Conservation (phyloP, 345 rosid genomes). For the Erucastrum elatum region DNA sequence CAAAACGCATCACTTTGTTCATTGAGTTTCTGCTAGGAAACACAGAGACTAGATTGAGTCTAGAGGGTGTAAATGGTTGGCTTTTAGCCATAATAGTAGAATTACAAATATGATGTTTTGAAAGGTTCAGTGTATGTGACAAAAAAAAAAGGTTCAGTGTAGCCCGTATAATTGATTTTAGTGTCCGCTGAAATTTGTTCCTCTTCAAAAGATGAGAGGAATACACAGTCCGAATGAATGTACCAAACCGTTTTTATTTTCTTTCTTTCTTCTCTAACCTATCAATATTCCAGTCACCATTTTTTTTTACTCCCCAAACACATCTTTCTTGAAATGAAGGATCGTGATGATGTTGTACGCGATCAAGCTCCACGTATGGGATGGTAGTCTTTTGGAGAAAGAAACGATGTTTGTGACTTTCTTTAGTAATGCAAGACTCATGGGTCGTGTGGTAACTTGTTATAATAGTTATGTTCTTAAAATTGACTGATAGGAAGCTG, state of each 20-base stretch:
- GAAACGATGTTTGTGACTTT: not conserved
- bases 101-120: not conserved
- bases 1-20: too few relatives aligned
- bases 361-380: not conserved
- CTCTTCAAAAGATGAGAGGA: not conserved
- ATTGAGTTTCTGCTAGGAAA: too few relatives aligned
- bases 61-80: not conserved
- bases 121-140: not conserved
- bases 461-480: not conserved
- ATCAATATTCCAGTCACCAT: too few relatives aligned
- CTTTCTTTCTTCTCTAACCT: too few relatives aligned
- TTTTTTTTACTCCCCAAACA: too few relatives aligned
- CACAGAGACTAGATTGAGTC: too few relatives aligned
- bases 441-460: not conserved
- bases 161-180: not conserved
- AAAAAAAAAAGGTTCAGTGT: not conserved
- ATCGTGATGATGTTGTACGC: not conserved
- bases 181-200: not conserved
- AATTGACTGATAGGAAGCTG: not conserved
- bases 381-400: not conserved
- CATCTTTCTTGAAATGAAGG: too few relatives aligned
- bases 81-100: not conserved
- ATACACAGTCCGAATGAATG: not conserved
- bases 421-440: not conserved
- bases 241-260: not conserved